These are phyloP conservation scores for Tuctoria greenei DNA, from an alignment of 176 grass and related monocot genomes.

Conservation along the genomic window DNA sequence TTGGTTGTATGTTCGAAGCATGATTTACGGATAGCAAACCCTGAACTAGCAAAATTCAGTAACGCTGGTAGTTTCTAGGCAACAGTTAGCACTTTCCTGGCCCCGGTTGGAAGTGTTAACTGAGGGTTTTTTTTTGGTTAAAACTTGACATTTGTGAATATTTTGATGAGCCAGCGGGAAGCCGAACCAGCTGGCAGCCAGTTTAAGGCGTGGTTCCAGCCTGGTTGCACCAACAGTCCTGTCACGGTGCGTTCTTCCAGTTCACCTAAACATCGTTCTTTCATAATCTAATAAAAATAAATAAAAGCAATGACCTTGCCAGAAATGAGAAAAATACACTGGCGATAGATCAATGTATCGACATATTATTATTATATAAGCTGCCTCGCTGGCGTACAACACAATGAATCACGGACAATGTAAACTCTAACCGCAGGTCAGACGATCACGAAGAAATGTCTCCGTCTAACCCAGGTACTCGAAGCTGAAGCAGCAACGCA, in stretches of 20 bases:
- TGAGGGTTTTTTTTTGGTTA: neutral
- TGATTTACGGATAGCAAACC: neutral
- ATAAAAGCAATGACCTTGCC: neutral
- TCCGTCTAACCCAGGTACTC: neutral
- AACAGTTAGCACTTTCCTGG: neutral
- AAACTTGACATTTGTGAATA: neutral
- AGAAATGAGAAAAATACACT: neutral
- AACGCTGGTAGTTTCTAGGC: neutral
- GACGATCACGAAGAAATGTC: conserved; percentile 27
- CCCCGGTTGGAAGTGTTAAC: neutral
- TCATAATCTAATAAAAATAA: neutral
- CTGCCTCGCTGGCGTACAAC: conserved; percentile 11
- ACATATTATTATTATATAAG: conserved; percentile 22
- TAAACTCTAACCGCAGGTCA: conserved; percentile 16
- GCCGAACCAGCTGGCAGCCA: neutral
- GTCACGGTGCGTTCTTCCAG: neutral
- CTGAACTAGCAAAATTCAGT: neutral
- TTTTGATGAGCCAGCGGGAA: neutral
- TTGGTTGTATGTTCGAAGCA: neutral
- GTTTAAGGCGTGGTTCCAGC: no score
- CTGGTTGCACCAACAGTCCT: no score
- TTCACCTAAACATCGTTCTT: neutral
- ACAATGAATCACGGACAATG: conserved; percentile 25
- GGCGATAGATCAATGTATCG: neutral
- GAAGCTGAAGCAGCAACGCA: conserved; percentile 10